Evolutionary conservation across 1,139 yeast species (phyloP).

Genomic region (Candida buenavistaensis): DNA sequence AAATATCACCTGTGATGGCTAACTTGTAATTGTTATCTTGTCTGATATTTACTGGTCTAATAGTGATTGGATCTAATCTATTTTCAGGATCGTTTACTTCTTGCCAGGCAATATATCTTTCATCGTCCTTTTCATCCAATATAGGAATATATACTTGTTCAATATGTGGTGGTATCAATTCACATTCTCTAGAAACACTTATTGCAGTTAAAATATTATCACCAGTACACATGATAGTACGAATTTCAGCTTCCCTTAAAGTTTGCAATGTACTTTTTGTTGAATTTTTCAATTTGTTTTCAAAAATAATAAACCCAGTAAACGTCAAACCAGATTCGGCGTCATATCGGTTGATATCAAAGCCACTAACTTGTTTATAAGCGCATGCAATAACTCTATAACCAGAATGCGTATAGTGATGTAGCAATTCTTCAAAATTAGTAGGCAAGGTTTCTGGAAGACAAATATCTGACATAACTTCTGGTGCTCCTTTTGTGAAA

Average conservation of each 20-base stretch:
- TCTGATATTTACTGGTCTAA: constrained; percentile 47
- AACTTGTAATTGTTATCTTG: constrained; percentile 50
- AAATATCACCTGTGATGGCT: constrained; percentile 92
- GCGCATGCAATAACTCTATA: constrained; percentile 96
- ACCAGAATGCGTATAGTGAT: constrained; percentile 88
- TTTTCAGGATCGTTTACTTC: constrained; percentile 58
- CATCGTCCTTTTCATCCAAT: constrained; percentile 41
- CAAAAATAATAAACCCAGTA: constrained; percentile 88
- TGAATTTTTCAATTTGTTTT: constrained; percentile 76
- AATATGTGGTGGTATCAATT: constrained; percentile 48
- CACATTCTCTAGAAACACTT: constrained; percentile 87
- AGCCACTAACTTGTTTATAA: constrained; percentile 42
- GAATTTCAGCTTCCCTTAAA: constrained; percentile 62
- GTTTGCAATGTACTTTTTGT: constrained; percentile 62
- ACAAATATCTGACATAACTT: constrained; percentile 84
- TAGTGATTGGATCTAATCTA: constrained; percentile 60
- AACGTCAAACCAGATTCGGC: constrained; percentile 71
- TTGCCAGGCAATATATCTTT: constrained; percentile 54
- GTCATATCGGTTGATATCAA: constrained; percentile 43
- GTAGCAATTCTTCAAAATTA: constrained; percentile 71
- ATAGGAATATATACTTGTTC: constrained; percentile 68
- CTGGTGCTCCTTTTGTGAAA: constrained; percentile 96
- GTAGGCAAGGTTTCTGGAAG: constrained; percentile 66
- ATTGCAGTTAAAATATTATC: constrained; percentile 93
- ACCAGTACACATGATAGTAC: constrained; percentile 97